phyloP scores from a whole-genome alignment of 106 monocot genomes.

The Dactylorhiza incarnata region DNA sequence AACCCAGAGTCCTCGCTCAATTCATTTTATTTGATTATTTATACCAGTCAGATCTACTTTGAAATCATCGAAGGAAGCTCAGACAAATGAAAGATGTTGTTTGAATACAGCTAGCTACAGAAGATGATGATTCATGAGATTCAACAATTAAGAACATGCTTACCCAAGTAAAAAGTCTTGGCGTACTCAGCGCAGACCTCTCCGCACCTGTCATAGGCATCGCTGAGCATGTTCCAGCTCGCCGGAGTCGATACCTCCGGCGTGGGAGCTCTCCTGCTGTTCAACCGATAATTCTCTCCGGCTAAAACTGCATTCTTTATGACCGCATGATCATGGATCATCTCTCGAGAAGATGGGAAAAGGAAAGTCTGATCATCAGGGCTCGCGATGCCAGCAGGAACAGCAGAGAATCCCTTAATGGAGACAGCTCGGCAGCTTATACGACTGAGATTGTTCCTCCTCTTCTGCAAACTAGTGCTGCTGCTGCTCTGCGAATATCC shows the following conservation, averaged over 20 bases:
- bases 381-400: not conserved
- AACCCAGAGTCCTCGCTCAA: too few species aligned
- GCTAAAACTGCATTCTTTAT: conserved; percentile 12
- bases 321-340: not conserved
- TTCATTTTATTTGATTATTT: too few species aligned
- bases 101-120: too few species aligned
- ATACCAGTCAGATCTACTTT: too few species aligned
- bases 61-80: too few species aligned
- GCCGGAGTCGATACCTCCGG: not conserved
- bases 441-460: not conserved
- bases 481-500: not conserved
- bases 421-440: not conserved
- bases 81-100: too few species aligned
- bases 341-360: not conserved
- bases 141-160: too few species aligned
- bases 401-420: not conserved
- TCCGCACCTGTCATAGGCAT: conserved; percentile 14
- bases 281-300: not conserved
- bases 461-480: not conserved
- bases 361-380: not conserved
- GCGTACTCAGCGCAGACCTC: conserved; percentile 19
- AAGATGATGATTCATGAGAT: too few species aligned
- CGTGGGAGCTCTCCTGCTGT: not conserved
- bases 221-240: conserved; percentile 4
- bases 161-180: conserved; percentile 17